Base-by-base conservation (phyloP, 768 basidiomycete species). In the Hortiboletus campestris region DNA sequence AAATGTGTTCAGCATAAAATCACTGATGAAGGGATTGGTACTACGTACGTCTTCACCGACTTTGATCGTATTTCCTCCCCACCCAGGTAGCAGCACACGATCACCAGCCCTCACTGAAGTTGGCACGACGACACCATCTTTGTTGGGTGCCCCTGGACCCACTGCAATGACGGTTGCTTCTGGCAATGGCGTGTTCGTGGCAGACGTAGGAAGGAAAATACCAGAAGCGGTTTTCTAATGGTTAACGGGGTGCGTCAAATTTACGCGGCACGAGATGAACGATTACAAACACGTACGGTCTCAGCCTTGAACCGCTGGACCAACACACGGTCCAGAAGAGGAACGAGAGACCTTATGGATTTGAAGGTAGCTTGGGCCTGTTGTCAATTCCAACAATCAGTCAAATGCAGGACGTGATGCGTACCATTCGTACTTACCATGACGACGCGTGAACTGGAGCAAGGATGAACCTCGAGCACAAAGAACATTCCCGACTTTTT, bases 291-390 rank as follows among this genome's bases (percentile, higher is more conserved):
- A 78, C 89, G 58, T 67, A 98, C 95, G 9, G 93, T 91, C 63
- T 96, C 94, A 32, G 92, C 80, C 80, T 98, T 98, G 86, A 96
- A 96, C 54, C 95, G 84, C 77, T 98, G 96, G 58, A 98, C 94
- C 62, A 98, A 81, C 60, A 98, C 91, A 61, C 96, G 91, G 86
- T 98, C 96, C 53, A 98, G 79, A 48, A 98, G 84, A 57, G 96
- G 96, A 60, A 91, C 76, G 63, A 98, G 72, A 55, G 94, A 79
- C 78, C 83, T 91, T 83, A 98, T 98, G 62, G 86, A 87, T 76
- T 92, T 97, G 87, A 98, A 94, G 25, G 94, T 96, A 62, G 92
- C 89, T 75, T 91, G 89, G 59, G 89, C 89, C 88, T 91, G n/a
- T 31, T 7, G 11, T 35, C 3, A 2, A 3, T 31, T 20, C 13